Evolutionary conservation across 129 eudicot species (phyloP).

Genomic region (Heracleum sosnowskyi): DNA sequence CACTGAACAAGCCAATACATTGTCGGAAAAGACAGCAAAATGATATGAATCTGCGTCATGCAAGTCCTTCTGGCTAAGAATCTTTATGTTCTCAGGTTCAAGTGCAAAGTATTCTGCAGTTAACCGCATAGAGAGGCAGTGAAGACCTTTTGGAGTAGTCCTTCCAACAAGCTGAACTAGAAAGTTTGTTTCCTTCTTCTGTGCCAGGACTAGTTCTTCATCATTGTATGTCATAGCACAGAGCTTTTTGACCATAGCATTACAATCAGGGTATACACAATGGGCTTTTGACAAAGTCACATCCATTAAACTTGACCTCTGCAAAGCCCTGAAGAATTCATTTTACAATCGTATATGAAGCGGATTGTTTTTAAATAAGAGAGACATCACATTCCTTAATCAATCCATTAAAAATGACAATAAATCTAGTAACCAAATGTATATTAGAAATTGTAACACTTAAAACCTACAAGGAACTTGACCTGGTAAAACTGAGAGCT

Average conservation of each 20-base stretch:
- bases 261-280: slow-evolving; percentile 44
- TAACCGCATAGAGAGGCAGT: slow-evolving; percentile 66
- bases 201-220: slow-evolving; percentile 41
- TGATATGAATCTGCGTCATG: slow-evolving; percentile 47
- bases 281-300: slow-evolving; percentile 40
- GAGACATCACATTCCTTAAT: not conserved
- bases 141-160: slow-evolving; percentile 62
- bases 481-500: slow-evolving; percentile 95
- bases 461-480: not conserved
- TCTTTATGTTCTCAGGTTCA: slow-evolving; percentile 33
- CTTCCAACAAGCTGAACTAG: slow-evolving; percentile 52
- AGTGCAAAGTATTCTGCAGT: slow-evolving; percentile 43
- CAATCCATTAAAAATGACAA: not conserved
- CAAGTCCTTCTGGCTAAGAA: slow-evolving; percentile 37
- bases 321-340: slow-evolving; percentile 34
- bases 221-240: slow-evolving; percentile 56
- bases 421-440: not conserved
- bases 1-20: slow-evolving; percentile 78
- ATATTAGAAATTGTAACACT: not conserved
- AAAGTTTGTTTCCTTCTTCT: slow-evolving; percentile 32
- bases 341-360: not conserved
- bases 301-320: slow-evolving; percentile 53
- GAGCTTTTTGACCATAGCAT: slow-evolving; percentile 46
- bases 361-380: not conserved
- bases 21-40: slow-evolving; percentile 78